phyloP scores from a whole-genome alignment of 495 filamentous ascomycete species.

The Xylaria scruposa region DNA sequence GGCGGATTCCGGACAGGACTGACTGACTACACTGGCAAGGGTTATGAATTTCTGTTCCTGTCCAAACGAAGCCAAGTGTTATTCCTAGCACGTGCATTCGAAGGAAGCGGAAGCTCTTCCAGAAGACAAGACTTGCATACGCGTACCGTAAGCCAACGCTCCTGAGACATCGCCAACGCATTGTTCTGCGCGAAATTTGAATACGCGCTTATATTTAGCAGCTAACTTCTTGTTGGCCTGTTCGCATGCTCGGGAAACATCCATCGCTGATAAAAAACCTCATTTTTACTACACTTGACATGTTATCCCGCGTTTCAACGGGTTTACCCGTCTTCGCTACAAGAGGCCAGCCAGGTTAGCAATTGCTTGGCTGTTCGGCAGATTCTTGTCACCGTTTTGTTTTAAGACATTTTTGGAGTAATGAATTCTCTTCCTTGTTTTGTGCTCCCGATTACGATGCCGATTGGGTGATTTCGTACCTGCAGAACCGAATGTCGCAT shows the following conservation, averaged over 20 bases:
- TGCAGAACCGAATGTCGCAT: neutral
- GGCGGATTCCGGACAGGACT: constrained; percentile 10
- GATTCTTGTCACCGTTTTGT: neutral
- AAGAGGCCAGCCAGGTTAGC: neutral
- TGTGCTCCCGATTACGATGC: neutral
- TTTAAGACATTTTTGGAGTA: constrained; percentile 6
- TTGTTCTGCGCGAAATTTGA: constrained; percentile 7
- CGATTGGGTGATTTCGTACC: neutral
- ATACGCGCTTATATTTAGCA: constrained; percentile 5
- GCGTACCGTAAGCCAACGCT: neutral
- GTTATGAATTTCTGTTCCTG: neutral
- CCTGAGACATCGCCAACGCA: neutral
- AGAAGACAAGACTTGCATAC: neutral
- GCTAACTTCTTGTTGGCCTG: neutral
- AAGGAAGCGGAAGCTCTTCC: constrained; percentile 15
- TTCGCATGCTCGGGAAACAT: too few relatives aligned
- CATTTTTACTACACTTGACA: neutral
- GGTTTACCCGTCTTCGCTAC: neutral
- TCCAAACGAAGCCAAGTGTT: neutral
- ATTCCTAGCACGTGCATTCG: neutral
- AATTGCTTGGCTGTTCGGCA: neutral
- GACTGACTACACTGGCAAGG: neutral
- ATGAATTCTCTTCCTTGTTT: neutral
- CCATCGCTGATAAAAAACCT: neutral
- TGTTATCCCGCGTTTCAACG: neutral